A percentile compares a stretch with the other conserved stretches of the same genome.
These are phyloP conservation scores for Leishmania braziliensis DNA, from an alignment of 208 protist species.

Conservation along the genomic window DNA sequence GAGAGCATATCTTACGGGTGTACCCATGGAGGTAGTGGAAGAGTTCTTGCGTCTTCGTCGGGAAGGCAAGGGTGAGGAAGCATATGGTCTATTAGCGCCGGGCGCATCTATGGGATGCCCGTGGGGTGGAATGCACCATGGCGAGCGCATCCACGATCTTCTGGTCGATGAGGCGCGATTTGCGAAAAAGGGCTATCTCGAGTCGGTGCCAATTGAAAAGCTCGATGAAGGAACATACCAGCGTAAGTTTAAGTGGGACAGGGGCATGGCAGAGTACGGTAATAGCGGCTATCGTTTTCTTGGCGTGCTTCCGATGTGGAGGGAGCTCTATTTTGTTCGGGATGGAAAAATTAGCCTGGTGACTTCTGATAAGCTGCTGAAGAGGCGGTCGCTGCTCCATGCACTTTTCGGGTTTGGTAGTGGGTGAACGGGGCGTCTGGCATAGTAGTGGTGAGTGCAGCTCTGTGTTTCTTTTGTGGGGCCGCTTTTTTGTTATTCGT, in stretches of 20 bases:
- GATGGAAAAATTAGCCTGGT: constrained; percentile 79
- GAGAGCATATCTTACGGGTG: not conserved
- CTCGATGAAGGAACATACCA: constrained; percentile 88
- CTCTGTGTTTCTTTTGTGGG: not conserved
- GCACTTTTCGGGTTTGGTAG: constrained; percentile 20
- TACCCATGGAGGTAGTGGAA: constrained; percentile 77
- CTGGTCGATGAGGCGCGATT: constrained; percentile 75
- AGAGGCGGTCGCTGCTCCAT: constrained; percentile 47
- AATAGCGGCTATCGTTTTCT: constrained; percentile 59
- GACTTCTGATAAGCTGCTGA: constrained; percentile 68
- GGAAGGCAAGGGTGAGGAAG: constrained; percentile 75
- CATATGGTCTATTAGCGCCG: constrained; percentile 74
- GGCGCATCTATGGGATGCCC: constrained; percentile 83
- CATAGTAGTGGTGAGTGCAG: not conserved
- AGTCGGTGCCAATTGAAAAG: constrained; percentile 77
- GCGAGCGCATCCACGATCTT: constrained; percentile 62
- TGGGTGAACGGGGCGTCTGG: not conserved
- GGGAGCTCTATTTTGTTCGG: constrained; percentile 87
- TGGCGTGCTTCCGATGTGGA: constrained; percentile 63
- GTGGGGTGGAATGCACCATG: constrained; percentile 89
- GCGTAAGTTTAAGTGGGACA: constrained; percentile 85
- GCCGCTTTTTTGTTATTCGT: not conserved
- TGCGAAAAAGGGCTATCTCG: constrained; percentile 78
- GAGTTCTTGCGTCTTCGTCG: constrained; percentile 78
- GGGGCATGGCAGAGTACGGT: constrained; percentile 82